Evolutionary conservation across 768 basidiomycete genomes (phyloP), one percentile per base, ranked within the genome.

Genomic region (Kwoniella sp.): DNA sequence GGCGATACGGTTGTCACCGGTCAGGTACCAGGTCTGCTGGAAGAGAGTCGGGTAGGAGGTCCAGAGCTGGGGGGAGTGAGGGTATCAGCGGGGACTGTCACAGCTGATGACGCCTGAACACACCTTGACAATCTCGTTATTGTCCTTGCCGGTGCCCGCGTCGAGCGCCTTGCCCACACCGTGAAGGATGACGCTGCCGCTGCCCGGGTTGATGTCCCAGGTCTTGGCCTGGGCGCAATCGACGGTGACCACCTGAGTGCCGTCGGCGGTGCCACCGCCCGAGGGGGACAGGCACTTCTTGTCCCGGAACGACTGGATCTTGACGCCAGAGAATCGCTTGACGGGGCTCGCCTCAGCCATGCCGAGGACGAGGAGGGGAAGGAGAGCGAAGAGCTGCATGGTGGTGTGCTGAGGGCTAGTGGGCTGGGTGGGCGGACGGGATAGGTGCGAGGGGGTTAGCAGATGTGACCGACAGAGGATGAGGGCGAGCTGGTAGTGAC

Each of bases 1-100:
- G 32, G 73, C 70, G 34, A 74, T 66, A 9, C 69, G 59, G 26
- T 66, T 51, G 54, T 72, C 73, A 39, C 49, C 61, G 27, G 66
- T 68, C 28, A 57, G 39, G 57, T 50, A 68, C 63, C 63, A 65
- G n/a, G 57, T 59, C 26, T 59, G 57, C 38, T 59, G 57, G 43
- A 39, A 45, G 0, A 59, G 22, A 20, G 40, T 43, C 14, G 57
- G 57, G 48, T 54, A 59, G 5, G 57, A 59, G 12, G 39, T 40
- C 52, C 52, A 59, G 19, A 59, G 39, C 53, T 56, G 27, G 3
- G 6, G 29, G 31, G 31, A 15, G 31, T 32, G 9, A 32, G 31
- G 31, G 8, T 32, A 8, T 8, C 9, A 15, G 8, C 31, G 9
- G 15, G 31, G 31, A 4, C 27, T 9, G n/a, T n/a, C n/a, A n/a